A percentile compares a stretch with the other conserved stretches of the same genome.
Evolutionary conservation across 495 filamentous ascomycete genomes (phyloP).

Genomic region (Tuber magnatum): DNA sequence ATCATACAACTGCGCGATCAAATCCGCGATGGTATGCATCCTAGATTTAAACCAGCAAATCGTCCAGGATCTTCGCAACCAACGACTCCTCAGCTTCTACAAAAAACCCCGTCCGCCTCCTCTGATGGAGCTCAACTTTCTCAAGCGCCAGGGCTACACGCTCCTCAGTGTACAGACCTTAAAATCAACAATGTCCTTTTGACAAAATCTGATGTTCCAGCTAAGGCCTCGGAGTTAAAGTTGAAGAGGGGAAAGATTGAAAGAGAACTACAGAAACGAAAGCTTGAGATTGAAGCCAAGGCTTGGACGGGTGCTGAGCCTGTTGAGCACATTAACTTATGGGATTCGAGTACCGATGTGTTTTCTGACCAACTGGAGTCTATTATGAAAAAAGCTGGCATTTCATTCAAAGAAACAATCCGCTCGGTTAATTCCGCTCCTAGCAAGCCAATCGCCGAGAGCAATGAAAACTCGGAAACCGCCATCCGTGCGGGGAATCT

Average conservation of each 20-base stretch:
- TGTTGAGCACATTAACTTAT: conserved; percentile 22
- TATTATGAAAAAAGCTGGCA: conserved; percentile 30
- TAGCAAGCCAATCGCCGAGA: conserved; percentile 16
- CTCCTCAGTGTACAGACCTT: conserved; percentile 44
- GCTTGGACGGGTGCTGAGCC: conserved; percentile 5
- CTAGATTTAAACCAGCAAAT: conserved; percentile 60
- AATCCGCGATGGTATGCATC: conserved; percentile 66
- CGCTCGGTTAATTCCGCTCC: conserved; percentile 7
- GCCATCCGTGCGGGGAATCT: not conserved
- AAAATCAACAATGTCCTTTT: conserved; percentile 71
- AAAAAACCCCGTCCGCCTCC: conserved; percentile 32
- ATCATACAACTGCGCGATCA: conserved; percentile 69
- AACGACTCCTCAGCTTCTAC: conserved; percentile 43
- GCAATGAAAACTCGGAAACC: conserved; percentile 9
- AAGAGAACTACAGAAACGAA: conserved; percentile 59
- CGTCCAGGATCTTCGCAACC: conserved; percentile 38
- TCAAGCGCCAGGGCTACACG: conserved; percentile 39
- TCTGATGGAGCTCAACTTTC: conserved; percentile 41
- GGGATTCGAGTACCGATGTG: not conserved
- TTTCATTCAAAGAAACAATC: conserved; percentile 18
- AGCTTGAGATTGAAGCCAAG: conserved; percentile 34
- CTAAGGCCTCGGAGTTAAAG: conserved; percentile 67
- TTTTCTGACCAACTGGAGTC: conserved; percentile 15
- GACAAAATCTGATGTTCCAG: conserved; percentile 74
- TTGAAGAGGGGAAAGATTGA: conserved; percentile 76